Evolutionary conservation across 345 rosid genomes (phyloP), one percentile per base, ranked within the genome.

Genomic region (Cardiospermum halicacabum): DNA sequence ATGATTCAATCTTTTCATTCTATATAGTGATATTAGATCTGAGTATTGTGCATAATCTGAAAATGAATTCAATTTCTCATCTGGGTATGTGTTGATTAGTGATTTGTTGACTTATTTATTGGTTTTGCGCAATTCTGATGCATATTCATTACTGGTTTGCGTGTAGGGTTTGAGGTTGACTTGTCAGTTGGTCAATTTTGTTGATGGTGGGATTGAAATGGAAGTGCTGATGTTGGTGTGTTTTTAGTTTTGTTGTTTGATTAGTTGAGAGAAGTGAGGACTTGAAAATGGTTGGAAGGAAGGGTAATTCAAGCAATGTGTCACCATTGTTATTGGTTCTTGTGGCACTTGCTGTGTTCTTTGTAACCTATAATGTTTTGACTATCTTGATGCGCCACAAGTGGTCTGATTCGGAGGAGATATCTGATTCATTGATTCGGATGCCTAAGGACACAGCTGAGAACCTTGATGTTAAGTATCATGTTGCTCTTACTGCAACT

Each of bases 401-500:
- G 71, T 58, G 64, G 16, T 65, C 72, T 26, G 66, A 56, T 15
- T 24, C 11, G 67, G 66, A 40, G 71, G 67, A 61, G 19, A 28
- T 51, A 1, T 63, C 73, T 13, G 79, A 79, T 74, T 73, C 75
- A 16, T 12, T 77, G 30, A 67, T 56, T 24, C 21, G 12, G 43
- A 36, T 74, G 75, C 72, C 78, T 39, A 15, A 55, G 58, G 66
- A 59, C 43, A 65, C 55, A 42, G 30, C 11, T 27, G 73, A 70
- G 37, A 54, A 45, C 15, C 57, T 72, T 16, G 57, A 69, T 64
- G 54, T 22, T 18, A 83, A 65, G 48, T 88, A 62, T 55, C 96
- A 88, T 73, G 86, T 88, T 69, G 91, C 89, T 34, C 75, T 88
- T 43, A 85, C 91, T 0, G 91, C 91, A 55, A 84, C 91, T 5